Evolutionary conservation across 257 asterid species (phyloP).

Genomic region (Asclepias syriaca): DNA sequence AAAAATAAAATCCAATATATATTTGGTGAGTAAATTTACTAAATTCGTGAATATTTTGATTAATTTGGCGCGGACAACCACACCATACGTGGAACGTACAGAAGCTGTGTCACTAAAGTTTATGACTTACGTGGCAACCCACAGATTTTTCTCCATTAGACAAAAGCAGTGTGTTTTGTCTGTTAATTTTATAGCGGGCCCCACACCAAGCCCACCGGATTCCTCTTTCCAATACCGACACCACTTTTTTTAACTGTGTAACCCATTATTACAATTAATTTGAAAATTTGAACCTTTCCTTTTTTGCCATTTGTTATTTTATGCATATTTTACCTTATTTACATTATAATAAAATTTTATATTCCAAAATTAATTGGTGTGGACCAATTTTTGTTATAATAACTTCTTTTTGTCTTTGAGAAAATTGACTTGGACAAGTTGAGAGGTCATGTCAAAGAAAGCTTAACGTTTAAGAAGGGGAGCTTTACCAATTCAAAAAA

Average conservation of each 20-base stretch:
- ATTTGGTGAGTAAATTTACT: too few species aligned
- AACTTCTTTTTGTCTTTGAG: not conserved
- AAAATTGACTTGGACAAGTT: too few species aligned
- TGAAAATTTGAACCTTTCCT: not conserved
- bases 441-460: not conserved
- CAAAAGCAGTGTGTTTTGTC: constrained; percentile 22
- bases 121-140: constrained; percentile 38
- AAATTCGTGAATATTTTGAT: too few species aligned
- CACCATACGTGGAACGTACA: constrained; percentile 35
- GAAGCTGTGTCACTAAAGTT: constrained; percentile 29
- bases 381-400: not conserved
- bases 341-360: too few species aligned
- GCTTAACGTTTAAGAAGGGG: constrained; percentile 2
- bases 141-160: constrained; percentile 3
- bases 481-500: constrained; percentile 2
- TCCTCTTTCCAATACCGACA: not conserved
- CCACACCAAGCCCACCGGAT: constrained; percentile 25
- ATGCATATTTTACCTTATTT: not conserved
- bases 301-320: too few species aligned
- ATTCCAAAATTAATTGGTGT: not conserved
- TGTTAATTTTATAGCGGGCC: constrained; percentile 8
- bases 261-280: not conserved
- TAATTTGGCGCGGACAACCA: too few species aligned
- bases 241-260: not conserved
- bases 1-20: too few species aligned